Base-by-base conservation (phyloP, 1,139 yeast species). In the Blastobotrys indianensis region DNA sequence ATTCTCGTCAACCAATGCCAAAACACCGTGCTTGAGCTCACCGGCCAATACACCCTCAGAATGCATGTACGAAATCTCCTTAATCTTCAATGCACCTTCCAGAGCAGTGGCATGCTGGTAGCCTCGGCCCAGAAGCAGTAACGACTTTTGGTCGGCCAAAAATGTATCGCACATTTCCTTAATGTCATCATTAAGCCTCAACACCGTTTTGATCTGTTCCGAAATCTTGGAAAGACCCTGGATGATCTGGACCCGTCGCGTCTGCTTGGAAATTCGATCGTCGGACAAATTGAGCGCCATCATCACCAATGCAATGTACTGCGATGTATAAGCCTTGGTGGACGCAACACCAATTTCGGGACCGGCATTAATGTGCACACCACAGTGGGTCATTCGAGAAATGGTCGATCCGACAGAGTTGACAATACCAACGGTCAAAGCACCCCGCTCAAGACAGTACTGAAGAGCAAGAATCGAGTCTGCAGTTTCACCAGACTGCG, bases 341-440 rank as follows among this genome's bases (percentile, higher is more conserved):
- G 97, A 88, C 10, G 98, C 99, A 59, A 94, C 99, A 67, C 98
- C 98, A 56, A 94, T 92, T 72, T 94, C 99, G 36, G 98, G 98
- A 54, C 99, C 99, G 39, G 98, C 98, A 66, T 94, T 94, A 65
- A 94, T 90, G 67, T 94, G 99, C 47, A 94, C 97, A 78, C 99
- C 99, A 74, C 98, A 94, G 69, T 90, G 95, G 36, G 99, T 94
- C 62, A 80, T 84, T 67, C 97, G 81, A 16, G 97, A 90, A 70
- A 94, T 87, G 43, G 94, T 80, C 5, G 98, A 94, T 61, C 99
- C 99, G 39, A 94, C 99, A 54, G 88, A 79, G 65, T 80, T 79
- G 46, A 94, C 98, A 61, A 94, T 85, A 69, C 99, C 99, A 50
- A 94, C 94, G 30, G 97, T 90, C 57, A 94, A 76, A 30, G 98